Evolutionary conservation across 345 rosid species (phyloP).

Genomic region (Toxicodendron radicans): DNA sequence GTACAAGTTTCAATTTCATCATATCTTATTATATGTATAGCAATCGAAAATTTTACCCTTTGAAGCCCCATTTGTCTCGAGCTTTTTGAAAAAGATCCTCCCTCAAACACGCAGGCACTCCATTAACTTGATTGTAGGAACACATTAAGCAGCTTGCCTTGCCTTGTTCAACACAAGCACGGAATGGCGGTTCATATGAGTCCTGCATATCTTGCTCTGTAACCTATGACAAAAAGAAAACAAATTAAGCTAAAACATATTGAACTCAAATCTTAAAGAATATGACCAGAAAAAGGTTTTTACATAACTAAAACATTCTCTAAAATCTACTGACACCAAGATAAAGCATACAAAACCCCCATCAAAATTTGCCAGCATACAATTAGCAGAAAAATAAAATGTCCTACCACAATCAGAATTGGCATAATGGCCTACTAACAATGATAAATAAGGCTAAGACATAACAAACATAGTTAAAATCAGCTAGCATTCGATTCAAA

Average conservation of each 20-base stretch:
- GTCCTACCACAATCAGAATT: not conserved
- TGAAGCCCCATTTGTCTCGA: slow-evolving; percentile 82
- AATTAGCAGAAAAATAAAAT: not conserved
- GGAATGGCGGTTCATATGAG: slow-evolving; percentile 81
- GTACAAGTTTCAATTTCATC: slow-evolving; percentile 8
- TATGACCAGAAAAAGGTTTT: slow-evolving; percentile 1
- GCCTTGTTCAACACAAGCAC: slow-evolving; percentile 68
- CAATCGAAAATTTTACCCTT: slow-evolving; percentile 48
- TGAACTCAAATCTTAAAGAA: not conserved
- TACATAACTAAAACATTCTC: slow-evolving; percentile 2
- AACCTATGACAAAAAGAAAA: slow-evolving; percentile 43
- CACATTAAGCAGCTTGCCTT: slow-evolving; percentile 98
- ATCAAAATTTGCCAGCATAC: not conserved
- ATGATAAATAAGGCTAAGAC: not conserved
- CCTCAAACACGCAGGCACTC: slow-evolving; percentile 83
- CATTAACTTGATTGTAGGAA: slow-evolving; percentile 83
- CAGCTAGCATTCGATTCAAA: not conserved
- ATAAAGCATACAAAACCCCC: not conserved
- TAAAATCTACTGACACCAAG: not conserved
- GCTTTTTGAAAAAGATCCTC: slow-evolving; percentile 63
- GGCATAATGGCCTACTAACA: not conserved
- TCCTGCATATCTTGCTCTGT: slow-evolving; percentile 86
- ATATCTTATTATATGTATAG: slow-evolving; percentile 2
- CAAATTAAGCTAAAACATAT: not conserved
- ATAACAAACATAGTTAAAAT: not conserved